phyloP scores from a whole-genome alignment of 192 early-diverging fungal species.

The Glomus cerebriforme region DNA sequence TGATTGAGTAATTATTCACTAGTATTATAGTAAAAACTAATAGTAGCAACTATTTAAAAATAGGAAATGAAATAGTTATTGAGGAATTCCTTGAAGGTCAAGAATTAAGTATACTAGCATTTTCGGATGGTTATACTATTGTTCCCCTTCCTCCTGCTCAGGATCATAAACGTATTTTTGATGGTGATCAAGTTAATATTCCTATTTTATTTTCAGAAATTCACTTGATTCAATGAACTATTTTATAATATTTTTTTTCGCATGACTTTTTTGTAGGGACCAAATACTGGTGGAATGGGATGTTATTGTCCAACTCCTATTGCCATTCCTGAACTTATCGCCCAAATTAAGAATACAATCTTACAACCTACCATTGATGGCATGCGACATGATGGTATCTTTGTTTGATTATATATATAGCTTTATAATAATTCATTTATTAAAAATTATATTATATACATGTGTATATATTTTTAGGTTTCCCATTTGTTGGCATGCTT shows the following conservation, averaged over 20 bases:
- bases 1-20: background rate
- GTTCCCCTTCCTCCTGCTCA: constrained; percentile 90
- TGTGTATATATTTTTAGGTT: constrained; percentile 55
- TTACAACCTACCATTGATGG: constrained; percentile 93
- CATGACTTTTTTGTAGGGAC: constrained; percentile 52
- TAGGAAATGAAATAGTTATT: constrained; percentile 83
- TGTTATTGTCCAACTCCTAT: constrained; percentile 96
- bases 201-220: background rate
- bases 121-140: constrained; percentile 95
- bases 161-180: constrained; percentile 97
- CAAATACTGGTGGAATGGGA: constrained; percentile 99
- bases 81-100: constrained; percentile 94
- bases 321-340: constrained; percentile 74
- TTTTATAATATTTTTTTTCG: background rate
- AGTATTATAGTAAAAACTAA: no score
- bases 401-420: background rate
- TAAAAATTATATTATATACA: background rate
- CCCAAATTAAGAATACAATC: constrained; percentile 72
- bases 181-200: constrained; percentile 68
- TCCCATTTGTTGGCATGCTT: constrained; percentile 95
- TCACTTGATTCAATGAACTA: background rate
- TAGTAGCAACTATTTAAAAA: background rate
- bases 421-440: background rate
- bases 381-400: constrained; percentile 84
- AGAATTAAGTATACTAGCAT: constrained; percentile 89